These are phyloP conservation scores for Russula griseocarnosa DNA, from an alignment of 768 basidiomycete species.

Conservation along the genomic window DNA sequence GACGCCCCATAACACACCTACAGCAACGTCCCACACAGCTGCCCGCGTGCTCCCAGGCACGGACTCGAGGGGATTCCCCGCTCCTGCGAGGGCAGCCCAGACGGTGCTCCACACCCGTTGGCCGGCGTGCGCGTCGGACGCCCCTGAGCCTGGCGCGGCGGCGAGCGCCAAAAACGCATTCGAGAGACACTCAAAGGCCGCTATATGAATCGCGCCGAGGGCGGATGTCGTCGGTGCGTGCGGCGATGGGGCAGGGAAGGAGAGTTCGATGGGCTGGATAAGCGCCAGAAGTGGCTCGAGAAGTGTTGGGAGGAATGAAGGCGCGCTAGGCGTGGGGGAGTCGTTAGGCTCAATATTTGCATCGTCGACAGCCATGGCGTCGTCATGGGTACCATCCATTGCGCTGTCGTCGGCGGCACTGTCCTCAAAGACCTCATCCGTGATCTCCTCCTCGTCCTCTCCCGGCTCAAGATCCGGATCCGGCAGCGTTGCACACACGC, in stretches of 20 bases:
- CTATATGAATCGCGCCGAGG: conserved; percentile 76
- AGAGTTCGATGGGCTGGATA: conserved; percentile 70
- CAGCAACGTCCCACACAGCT: conserved; percentile 74
- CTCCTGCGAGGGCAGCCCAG: conserved; percentile 57
- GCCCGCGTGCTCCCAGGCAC: conserved; percentile 60
- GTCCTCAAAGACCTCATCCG: conserved; percentile 44
- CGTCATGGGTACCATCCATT: conserved; percentile 36
- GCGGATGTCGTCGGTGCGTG: conserved; percentile 89
- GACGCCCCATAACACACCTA: conserved; percentile 88
- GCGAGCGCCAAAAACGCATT: conserved; percentile 80
- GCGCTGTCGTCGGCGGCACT: conserved; percentile 40
- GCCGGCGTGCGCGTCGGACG: conserved; percentile 48
- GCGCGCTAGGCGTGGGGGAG: conserved; percentile 31
- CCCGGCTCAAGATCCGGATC: conserved; percentile 54
- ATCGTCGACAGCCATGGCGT: conserved; percentile 31
- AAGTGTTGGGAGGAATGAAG: conserved; percentile 55
- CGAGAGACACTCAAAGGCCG: conserved; percentile 85
- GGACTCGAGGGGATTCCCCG: conserved; percentile 54
- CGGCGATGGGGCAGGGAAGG: conserved; percentile 70
- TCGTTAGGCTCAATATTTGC: conserved; percentile 4
- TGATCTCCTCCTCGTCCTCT: conserved; percentile 36
- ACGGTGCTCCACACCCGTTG: conserved; percentile 57
- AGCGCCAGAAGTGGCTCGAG: conserved; percentile 65
- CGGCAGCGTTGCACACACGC: conserved; percentile 81
- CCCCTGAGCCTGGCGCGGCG: conserved; percentile 41